Evolutionary conservation across 768 basidiomycete genomes (phyloP).

Genomic region (Phaeotremella skinneri): DNA sequence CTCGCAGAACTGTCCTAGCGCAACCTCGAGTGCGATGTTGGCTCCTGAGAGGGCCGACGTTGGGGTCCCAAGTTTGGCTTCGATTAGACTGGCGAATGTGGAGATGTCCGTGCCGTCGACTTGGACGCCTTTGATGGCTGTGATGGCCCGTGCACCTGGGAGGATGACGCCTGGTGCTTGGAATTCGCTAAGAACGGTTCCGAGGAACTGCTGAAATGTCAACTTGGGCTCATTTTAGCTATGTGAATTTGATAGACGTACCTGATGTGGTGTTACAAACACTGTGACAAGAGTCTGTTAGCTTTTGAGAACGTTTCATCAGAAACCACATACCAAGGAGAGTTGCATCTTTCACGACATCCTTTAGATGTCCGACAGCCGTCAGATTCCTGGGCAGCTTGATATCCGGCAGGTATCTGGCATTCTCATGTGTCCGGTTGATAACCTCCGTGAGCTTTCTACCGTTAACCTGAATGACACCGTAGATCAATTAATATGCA

Average conservation of each 20-base stretch:
- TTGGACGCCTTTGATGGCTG: constrained; percentile 57
- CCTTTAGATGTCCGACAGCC: constrained; percentile 52
- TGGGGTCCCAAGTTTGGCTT: constrained; percentile 51
- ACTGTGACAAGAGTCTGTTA: constrained; percentile 23
- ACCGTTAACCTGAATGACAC: constrained; percentile 44
- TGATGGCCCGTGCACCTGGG: constrained; percentile 52
- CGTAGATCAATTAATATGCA: too few relatives aligned
- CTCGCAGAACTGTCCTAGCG: constrained; percentile 55
- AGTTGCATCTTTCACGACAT: constrained; percentile 55
- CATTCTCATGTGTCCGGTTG: constrained; percentile 55
- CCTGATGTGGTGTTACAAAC: constrained; percentile 55
- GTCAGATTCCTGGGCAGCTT: constrained; percentile 52
- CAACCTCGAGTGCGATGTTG: constrained; percentile 56
- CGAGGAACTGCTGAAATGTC: constrained; percentile 35
- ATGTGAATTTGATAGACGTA: constrained; percentile 1
- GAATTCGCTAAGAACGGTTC: constrained; percentile 45
- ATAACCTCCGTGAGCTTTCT: constrained; percentile 53
- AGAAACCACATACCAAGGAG: constrained; percentile 37
- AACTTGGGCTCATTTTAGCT: neutral
- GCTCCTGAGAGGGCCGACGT: constrained; percentile 55
- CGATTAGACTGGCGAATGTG: constrained; percentile 55
- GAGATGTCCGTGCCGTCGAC: constrained; percentile 54
- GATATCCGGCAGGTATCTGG: constrained; percentile 54
- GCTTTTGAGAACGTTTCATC: neutral
- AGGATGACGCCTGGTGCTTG: constrained; percentile 41